These are phyloP conservation scores for Marasmius fiardii DNA, from an alignment of 1,284 basidiomycete species.

Conservation along the genomic window DNA sequence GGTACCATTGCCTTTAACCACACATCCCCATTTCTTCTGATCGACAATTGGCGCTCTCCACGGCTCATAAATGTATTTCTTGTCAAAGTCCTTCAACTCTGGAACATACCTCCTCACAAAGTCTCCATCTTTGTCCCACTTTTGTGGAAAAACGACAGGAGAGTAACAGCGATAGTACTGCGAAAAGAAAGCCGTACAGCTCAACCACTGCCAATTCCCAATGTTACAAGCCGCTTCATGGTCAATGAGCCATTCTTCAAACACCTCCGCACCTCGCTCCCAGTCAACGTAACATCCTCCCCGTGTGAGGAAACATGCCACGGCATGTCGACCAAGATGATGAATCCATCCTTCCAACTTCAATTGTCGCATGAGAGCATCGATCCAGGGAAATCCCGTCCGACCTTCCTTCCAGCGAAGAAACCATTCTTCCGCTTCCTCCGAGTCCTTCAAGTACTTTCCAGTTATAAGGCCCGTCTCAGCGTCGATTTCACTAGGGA, in stretches of 20 bases:
- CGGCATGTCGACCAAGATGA: slow-evolving; percentile 46
- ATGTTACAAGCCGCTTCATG: slow-evolving; percentile 21
- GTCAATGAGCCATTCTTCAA: slow-evolving; percentile 30
- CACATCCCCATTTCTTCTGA: slow-evolving; percentile 14
- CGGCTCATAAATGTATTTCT: slow-evolving; percentile 16
- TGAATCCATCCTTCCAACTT: slow-evolving; percentile 43
- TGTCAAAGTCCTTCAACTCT: slow-evolving; percentile 21
- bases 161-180: slow-evolving; percentile 15
- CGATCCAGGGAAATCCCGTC: slow-evolving; percentile 47
- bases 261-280: slow-evolving; percentile 50
- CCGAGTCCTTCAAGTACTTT: slow-evolving; percentile 12
- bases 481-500: slow-evolving; percentile 8
- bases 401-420: slow-evolving; percentile 29
- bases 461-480: background rate
- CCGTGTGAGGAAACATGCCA: slow-evolving; percentile 50
- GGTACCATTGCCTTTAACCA: slow-evolving; percentile 3
- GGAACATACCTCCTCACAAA: slow-evolving; percentile 25
- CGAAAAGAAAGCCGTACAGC: slow-evolving; percentile 7
- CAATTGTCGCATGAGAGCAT: slow-evolving; percentile 45
- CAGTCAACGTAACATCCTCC: slow-evolving; percentile 54
- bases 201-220: slow-evolving; percentile 27
- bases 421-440: slow-evolving; percentile 14
- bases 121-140: slow-evolving; percentile 21
- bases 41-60: slow-evolving; percentile 7
- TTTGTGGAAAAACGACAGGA: slow-evolving; percentile 17